A percentile compares a stretch with the other conserved stretches of the same genome.
These are phyloP conservation scores for Gastrodia elata DNA, from an alignment of 106 monocot species.

Conservation along the genomic window DNA sequence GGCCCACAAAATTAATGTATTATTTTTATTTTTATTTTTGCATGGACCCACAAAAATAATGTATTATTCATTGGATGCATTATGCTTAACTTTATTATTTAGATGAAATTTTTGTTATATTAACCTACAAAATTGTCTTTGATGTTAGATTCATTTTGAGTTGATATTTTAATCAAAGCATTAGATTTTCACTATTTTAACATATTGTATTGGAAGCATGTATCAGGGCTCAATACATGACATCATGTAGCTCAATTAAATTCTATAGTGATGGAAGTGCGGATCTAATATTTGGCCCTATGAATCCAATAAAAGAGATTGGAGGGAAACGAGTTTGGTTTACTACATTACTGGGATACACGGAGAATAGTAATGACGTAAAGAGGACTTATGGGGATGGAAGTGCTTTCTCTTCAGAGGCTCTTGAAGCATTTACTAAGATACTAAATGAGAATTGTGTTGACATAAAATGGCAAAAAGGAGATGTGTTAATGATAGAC, in stretches of 20 bases:
- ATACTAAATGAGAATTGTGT: conserved; percentile 21
- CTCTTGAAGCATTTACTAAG: background rate
- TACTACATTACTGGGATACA: conserved; percentile 12
- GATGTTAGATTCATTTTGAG: too few relatives aligned
- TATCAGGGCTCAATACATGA: conserved; percentile 8
- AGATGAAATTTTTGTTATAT: too few relatives aligned
- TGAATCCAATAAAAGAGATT: conserved; percentile 14
- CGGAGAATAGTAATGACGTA: background rate
- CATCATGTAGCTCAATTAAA: background rate
- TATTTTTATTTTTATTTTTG: too few relatives aligned
- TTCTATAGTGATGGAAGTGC: conserved; percentile 22
- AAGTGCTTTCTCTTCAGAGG: conserved; percentile 5
- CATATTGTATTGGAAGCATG: too few relatives aligned
- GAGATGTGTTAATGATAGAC: conserved; percentile 21
- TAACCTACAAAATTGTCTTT: too few relatives aligned
- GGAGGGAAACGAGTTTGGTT: conserved; percentile 19
- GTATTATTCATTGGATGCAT: too few relatives aligned
- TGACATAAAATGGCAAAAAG: conserved; percentile 22
- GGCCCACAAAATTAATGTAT: too few relatives aligned
- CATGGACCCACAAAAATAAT: too few relatives aligned
- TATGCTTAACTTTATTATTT: too few relatives aligned
- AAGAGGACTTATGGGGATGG: conserved; percentile 8
- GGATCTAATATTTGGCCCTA: conserved; percentile 18
- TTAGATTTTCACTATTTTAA: too few relatives aligned
- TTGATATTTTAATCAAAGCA: too few relatives aligned